A percentile compares a stretch with the other conserved stretches of the same genome.
Conservation (phyloP, 208 protist species). For the Acanthamoeba healyi region DNA sequence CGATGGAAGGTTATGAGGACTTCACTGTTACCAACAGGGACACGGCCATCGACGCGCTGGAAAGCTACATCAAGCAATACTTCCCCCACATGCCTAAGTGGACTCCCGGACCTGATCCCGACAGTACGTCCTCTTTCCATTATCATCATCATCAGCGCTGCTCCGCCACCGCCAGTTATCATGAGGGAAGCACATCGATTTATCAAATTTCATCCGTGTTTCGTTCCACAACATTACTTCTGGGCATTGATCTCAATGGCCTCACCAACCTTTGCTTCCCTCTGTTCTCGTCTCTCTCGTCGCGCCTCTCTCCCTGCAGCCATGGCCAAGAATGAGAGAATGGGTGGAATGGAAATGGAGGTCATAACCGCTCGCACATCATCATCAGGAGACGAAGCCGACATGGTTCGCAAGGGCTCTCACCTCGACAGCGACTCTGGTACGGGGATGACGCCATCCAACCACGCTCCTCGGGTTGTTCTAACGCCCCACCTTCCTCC, state of each 20-base stretch:
- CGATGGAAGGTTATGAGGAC: constrained; percentile 18
- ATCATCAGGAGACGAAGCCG: neutral
- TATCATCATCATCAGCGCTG: no score
- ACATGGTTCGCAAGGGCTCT: neutral
- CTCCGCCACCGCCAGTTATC: no score
- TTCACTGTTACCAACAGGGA: constrained; percentile 21
- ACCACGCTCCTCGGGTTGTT: no score
- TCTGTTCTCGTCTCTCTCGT: neutral
- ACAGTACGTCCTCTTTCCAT: constrained; percentile 21
- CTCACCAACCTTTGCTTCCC: neutral
- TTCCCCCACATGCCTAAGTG: constrained; percentile 3
- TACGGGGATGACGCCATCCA: no score
- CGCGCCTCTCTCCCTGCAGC: no score
- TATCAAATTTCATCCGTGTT: no score
- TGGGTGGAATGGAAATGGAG: constrained; percentile 14
- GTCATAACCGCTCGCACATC: neutral
- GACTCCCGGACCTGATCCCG: neutral
- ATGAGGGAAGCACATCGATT: constrained; percentile 12
- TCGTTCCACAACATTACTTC: no score
- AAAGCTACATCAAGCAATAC: neutral
- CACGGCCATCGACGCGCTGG: neutral
- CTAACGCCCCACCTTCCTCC: no score
- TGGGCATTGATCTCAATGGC: no score
- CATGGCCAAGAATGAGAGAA: no score
- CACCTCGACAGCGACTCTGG: neutral